Conservation (phyloP, 2,329 filamentous ascomycete genomes). For the Xylaria sp. region DNA sequence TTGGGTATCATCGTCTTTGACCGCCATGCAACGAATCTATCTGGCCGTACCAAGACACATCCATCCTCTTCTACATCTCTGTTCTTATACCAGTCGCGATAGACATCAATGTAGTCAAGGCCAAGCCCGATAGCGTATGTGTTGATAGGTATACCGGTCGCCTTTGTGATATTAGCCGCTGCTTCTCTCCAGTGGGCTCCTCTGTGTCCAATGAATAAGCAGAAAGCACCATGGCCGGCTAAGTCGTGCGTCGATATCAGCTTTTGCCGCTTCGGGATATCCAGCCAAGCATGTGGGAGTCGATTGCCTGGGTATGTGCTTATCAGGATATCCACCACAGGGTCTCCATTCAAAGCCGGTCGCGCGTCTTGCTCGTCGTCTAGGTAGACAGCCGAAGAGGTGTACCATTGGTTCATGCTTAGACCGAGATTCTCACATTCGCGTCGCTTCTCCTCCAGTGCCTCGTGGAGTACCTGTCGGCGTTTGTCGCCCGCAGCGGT, state of each 20-base stretch:
- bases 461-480: constrained; percentile 53
- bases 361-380: constrained; percentile 42
- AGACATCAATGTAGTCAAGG: constrained; percentile 71
- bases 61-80: constrained; percentile 68
- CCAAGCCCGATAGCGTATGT: constrained; percentile 65
- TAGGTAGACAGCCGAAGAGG: constrained; percentile 53
- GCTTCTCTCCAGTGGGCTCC: constrained; percentile 66
- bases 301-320: constrained; percentile 68
- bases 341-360: constrained; percentile 47
- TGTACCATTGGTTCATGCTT: constrained; percentile 63
- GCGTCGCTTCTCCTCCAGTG: constrained; percentile 61
- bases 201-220: constrained; percentile 65
- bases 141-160: constrained; percentile 59
- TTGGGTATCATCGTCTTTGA: constrained; percentile 31
- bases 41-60: constrained; percentile 67
- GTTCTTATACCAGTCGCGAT: constrained; percentile 67
- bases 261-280: constrained; percentile 57
- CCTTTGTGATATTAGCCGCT: constrained; percentile 51
- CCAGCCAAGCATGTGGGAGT: constrained; percentile 72
- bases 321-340: constrained; percentile 46
- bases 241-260: constrained; percentile 69
- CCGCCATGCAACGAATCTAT: constrained; percentile 69
- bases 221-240: constrained; percentile 65
- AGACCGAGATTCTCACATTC: constrained; percentile 57
- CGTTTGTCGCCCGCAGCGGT: constrained; percentile 51